These are phyloP conservation scores for Tylopilus sp. DNA, from an alignment of 1,284 basidiomycete species.

Conservation along the genomic window DNA sequence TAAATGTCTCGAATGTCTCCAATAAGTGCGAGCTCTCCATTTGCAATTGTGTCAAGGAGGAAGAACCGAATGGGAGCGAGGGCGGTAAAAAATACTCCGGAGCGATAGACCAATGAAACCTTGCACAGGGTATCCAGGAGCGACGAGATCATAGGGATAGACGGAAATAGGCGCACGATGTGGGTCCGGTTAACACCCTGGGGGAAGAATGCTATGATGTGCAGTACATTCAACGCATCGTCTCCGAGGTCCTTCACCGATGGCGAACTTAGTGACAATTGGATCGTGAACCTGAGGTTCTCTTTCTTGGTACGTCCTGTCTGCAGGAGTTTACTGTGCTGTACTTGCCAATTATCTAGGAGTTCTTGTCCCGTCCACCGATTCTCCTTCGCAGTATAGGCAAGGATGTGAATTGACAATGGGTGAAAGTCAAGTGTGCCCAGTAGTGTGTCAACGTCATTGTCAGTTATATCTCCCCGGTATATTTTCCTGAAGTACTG, in stretches of 20 bases:
- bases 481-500: not conserved
- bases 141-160: not conserved
- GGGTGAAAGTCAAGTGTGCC: not conserved
- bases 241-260: not conserved
- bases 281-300: not conserved
- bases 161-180: not conserved
- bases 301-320: not conserved
- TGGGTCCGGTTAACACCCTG: not conserved
- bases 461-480: not conserved
- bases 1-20: not conserved
- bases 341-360: not conserved
- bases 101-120: not conserved
- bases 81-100: not conserved
- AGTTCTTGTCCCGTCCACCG: not conserved
- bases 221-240: not conserved
- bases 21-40: not conserved
- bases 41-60: not conserved
- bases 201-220: not conserved
- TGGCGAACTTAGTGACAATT: not conserved
- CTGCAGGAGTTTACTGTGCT: not conserved
- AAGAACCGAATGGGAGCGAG: not conserved
- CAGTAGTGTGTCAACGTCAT: not conserved
- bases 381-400: not conserved
- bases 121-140: not conserved
- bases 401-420: not conserved